Evolutionary conservation across 352 stramenopile genomes (phyloP).

Genomic region (Phytophthora niederhauseri): DNA sequence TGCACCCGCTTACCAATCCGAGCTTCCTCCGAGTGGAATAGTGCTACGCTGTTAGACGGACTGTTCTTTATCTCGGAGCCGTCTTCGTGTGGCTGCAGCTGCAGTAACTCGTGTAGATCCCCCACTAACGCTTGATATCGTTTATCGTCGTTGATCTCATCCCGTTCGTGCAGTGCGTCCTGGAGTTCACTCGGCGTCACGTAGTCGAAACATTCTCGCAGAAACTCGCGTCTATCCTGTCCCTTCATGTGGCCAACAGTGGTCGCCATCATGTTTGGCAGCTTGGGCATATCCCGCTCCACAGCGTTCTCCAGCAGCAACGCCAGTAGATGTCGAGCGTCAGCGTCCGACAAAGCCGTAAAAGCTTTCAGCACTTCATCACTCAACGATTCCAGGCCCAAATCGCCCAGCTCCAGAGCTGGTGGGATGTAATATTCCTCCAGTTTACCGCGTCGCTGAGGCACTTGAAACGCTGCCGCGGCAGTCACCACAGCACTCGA

Average conservation of each 20-base stretch:
- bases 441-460: conserved; percentile 20
- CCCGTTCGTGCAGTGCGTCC: conserved; percentile 48
- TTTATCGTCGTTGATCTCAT: conserved; percentile 69
- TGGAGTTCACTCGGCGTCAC: conserved; percentile 57
- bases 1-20: conserved; percentile 54
- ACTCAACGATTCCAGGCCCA: conserved; percentile 49
- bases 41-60: conserved; percentile 3
- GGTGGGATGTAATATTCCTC: conserved; percentile 31
- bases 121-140: conserved; percentile 51
- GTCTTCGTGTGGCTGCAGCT: conserved; percentile 17
- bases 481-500: conserved; percentile 18
- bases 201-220: conserved; percentile 68
- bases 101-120: conserved; percentile 52
- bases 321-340: conserved; percentile 48
- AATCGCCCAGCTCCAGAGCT: conserved; percentile 41
- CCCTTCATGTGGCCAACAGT: conserved; percentile 53
- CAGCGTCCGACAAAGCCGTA: conserved; percentile 34
- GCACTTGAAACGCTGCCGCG: conserved; percentile 5
- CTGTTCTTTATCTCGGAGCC: background rate
- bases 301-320: conserved; percentile 46
- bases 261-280: conserved; percentile 47
- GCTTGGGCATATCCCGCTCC: conserved; percentile 41
- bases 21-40: conserved; percentile 67
- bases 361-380: conserved; percentile 62
- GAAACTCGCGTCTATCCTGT: conserved; percentile 48